Evolutionary conservation across 352 stramenopile species (phyloP).

Genomic region (Sclerospora graminicola): DNA sequence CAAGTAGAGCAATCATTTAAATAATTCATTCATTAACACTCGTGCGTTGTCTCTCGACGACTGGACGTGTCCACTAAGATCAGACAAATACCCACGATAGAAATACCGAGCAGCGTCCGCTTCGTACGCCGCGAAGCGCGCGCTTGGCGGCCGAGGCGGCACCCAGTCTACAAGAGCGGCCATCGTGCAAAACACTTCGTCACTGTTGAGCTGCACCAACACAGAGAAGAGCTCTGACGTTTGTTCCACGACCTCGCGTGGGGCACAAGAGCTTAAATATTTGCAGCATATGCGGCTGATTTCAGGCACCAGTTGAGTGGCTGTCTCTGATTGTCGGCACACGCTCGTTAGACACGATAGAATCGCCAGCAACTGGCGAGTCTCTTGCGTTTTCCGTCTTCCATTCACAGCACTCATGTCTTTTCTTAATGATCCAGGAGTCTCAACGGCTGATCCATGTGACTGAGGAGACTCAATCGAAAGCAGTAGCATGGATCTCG

Average conservation of each 20-base stretch:
- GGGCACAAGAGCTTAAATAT: conserved; percentile 31
- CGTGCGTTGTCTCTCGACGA: conserved; percentile 18
- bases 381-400: conserved; percentile 42
- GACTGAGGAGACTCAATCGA: conserved; percentile 1
- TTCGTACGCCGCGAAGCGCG: conserved; percentile 28
- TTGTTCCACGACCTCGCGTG: conserved; percentile 24
- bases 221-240: conserved; percentile 32
- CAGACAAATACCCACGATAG: conserved; percentile 22
- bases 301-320: conserved; percentile 52
- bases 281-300: conserved; percentile 31
- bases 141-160: conserved; percentile 31
- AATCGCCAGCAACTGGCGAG: conserved; percentile 43
- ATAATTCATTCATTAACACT: conserved; percentile 24
- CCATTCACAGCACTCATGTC: conserved; percentile 16
- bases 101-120: conserved; percentile 20
- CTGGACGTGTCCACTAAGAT: conserved; percentile 6
- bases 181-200: conserved; percentile 61
- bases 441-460: not conserved
- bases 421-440: not conserved
- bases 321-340: conserved; percentile 24
- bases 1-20: conserved; percentile 7
- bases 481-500: conserved; percentile 60
- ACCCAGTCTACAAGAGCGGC: conserved; percentile 41
- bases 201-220: conserved; percentile 45
- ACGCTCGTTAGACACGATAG: conserved; percentile 47